Conservation (phyloP, 176 grass and related monocot species). For the Otatea glauca region DNA sequence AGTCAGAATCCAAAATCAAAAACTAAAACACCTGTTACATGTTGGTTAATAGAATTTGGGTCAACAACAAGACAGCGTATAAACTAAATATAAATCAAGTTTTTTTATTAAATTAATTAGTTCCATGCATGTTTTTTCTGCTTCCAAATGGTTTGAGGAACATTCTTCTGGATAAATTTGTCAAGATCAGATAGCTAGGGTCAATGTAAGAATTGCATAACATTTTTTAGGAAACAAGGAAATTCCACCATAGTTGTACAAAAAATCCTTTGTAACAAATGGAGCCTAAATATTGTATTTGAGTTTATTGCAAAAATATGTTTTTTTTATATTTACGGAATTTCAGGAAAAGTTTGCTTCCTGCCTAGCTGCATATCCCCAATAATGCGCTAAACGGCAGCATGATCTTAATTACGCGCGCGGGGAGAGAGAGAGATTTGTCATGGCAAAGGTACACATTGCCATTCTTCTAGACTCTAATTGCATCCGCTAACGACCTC, state of each 20-base stretch:
- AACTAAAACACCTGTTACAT: no score
- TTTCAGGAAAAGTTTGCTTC: neutral
- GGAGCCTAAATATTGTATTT: neutral
- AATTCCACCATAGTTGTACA: neutral
- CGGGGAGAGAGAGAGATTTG: constrained; percentile 18
- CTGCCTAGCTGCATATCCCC: neutral
- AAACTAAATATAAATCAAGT: no score
- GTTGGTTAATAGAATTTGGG: no score
- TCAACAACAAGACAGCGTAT: no score
- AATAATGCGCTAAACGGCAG: neutral
- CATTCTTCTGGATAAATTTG: neutral
- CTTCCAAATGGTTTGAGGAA: neutral
- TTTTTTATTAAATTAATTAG: no score
- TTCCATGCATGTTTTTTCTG: neutral
- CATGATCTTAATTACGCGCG: neutral
- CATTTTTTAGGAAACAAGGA: neutral
- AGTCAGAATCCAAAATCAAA: no score
- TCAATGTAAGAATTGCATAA: neutral
- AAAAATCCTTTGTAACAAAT: neutral
- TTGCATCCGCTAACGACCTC: constrained; percentile 35
- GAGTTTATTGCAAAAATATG: neutral
- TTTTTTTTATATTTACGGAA: neutral
- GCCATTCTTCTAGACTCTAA: constrained; percentile 8
- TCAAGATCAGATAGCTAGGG: neutral
- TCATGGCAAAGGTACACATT: constrained; percentile 24